These are phyloP conservation scores for Acanthamoeba healyi DNA, from an alignment of 208 protist species.

Conservation along the genomic window DNA sequence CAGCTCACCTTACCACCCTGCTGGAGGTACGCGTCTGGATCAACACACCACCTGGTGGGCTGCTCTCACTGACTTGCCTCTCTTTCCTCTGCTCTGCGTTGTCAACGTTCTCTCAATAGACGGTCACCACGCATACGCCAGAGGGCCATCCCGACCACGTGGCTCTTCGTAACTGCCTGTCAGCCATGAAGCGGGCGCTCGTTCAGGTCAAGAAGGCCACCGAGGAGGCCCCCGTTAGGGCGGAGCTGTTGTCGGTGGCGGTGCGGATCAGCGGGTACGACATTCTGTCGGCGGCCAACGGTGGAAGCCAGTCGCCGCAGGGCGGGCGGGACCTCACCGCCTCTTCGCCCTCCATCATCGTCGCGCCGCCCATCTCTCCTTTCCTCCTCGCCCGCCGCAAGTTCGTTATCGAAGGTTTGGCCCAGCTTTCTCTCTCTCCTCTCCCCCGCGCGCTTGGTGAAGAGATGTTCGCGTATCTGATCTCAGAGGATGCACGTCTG, in stretches of 20 bases:
- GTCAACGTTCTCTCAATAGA: neutral
- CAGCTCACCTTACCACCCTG: neutral
- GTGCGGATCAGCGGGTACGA: constrained; percentile 42
- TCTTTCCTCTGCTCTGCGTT: neutral
- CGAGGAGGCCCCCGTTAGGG: neutral
- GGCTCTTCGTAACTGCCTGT: neutral
- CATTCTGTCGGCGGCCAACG: neutral
- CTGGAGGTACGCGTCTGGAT: neutral
- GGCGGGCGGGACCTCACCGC: neutral
- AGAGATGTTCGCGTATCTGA: no score
- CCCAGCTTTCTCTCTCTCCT: neutral
- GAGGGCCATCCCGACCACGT: constrained; percentile 28
- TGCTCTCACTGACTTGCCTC: neutral
- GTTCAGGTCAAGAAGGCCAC: constrained; percentile 28
- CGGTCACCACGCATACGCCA: neutral
- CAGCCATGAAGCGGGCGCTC: constrained; percentile 6
- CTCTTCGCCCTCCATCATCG: neutral
- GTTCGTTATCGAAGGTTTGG: neutral
- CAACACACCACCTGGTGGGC: no score
- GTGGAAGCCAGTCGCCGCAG: neutral
- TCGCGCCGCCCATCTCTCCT: neutral
- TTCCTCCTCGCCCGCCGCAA: constrained; percentile 28
- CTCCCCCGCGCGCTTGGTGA: no score
- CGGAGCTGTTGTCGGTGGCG: constrained; percentile 8
- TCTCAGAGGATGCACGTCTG: no score